Conservation (phyloP, 768 basidiomycete species). For the Kwoniella dejecticola region DNA sequence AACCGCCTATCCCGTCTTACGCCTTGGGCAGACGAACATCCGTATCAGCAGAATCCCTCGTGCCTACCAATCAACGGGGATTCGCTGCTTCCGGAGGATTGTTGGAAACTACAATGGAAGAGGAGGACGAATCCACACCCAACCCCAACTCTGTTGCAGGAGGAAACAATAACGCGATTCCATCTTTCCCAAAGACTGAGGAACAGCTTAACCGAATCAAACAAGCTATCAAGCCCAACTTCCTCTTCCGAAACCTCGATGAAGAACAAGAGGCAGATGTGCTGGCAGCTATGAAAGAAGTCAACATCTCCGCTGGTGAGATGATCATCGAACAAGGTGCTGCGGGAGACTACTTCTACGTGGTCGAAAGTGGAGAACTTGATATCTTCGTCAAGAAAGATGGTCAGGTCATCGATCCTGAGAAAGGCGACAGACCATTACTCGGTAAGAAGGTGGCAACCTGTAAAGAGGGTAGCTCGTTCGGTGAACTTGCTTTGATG, state of each 20-base stretch:
- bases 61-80: slow-evolving; percentile 60
- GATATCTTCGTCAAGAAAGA: slow-evolving; percentile 67
- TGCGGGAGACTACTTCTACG: slow-evolving; percentile 95
- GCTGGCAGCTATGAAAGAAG: slow-evolving; percentile 92
- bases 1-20: slow-evolving; percentile 59
- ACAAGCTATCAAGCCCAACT: slow-evolving; percentile 79
- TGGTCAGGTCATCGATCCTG: slow-evolving; percentile 35
- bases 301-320: slow-evolving; percentile 68
- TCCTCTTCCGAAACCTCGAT: slow-evolving; percentile 93
- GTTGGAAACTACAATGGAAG: slow-evolving; percentile 41
- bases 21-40: slow-evolving; percentile 87
- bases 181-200: slow-evolving; percentile 72
- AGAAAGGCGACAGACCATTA: slow-evolving; percentile 41
- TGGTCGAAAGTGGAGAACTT: slow-evolving; percentile 85
- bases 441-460: slow-evolving; percentile 71
- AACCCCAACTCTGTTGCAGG: slow-evolving; percentile 44
- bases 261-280: slow-evolving; percentile 94
- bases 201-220: slow-evolving; percentile 88
- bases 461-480: slow-evolving; percentile 79
- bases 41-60: slow-evolving; percentile 93
- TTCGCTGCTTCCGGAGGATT: slow-evolving; percentile 22
- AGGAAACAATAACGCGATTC: slow-evolving; percentile 37
- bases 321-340: slow-evolving; percentile 97
- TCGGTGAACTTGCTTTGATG: slow-evolving; percentile 97
- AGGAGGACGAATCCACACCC: slow-evolving; percentile 62